phyloP scores from a whole-genome alignment of 2,329 filamentous ascomycete genomes.

The Simplicillium aogashimaense region DNA sequence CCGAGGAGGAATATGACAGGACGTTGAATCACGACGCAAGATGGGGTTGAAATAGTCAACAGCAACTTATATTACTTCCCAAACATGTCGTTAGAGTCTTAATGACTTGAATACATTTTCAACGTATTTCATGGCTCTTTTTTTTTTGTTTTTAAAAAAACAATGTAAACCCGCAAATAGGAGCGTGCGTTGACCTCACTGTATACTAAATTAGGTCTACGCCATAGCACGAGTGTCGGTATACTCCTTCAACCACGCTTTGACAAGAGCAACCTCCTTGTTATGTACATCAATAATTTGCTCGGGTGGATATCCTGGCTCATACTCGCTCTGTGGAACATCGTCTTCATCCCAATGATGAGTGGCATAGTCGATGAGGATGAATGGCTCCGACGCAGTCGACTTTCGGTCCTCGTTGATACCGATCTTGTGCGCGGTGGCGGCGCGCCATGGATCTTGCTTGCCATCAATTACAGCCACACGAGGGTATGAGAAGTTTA shows the following conservation, averaged over 20 bases:
- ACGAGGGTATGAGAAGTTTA: conserved; percentile 60
- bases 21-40: too few relatives aligned
- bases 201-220: too few relatives aligned
- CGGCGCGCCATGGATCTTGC: conserved; percentile 70
- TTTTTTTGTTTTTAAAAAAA: too few relatives aligned
- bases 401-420: conserved; percentile 41
- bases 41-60: too few relatives aligned
- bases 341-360: conserved; percentile 77
- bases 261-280: conserved; percentile 50
- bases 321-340: conserved; percentile 40
- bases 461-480: conserved; percentile 70
- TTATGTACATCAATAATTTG: conserved; percentile 51
- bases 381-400: conserved; percentile 57
- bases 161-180: too few relatives aligned
- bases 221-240: conserved; percentile 7
- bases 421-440: conserved; percentile 57
- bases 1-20: too few relatives aligned
- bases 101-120: too few relatives aligned
- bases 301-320: conserved; percentile 50
- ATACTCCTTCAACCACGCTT: conserved; percentile 58
- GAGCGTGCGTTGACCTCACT: too few relatives aligned
- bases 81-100: too few relatives aligned
- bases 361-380: conserved; percentile 62
- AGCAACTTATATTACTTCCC: too few relatives aligned
- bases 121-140: too few relatives aligned